Conservation (phyloP, 129 eudicot genomes). For the Flaveria brownii region DNA sequence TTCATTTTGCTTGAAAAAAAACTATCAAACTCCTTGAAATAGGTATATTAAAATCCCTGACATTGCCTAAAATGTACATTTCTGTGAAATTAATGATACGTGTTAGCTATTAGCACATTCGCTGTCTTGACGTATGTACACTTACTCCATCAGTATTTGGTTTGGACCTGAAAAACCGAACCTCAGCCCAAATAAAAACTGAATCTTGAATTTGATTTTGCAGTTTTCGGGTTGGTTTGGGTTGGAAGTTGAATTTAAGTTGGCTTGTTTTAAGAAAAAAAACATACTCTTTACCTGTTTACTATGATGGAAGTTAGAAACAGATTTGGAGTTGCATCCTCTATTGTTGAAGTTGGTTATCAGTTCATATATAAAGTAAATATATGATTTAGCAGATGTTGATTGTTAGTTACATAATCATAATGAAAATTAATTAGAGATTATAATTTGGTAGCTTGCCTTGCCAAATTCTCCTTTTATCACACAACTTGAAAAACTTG, state of each 20-base stretch:
- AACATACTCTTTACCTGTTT: not conserved
- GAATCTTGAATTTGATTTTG: not conserved
- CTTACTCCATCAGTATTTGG: not conserved
- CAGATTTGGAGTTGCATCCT: not conserved
- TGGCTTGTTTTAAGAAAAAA: not conserved
- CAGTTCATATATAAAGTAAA: slow-evolving; percentile 5
- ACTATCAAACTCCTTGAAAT: too few relatives aligned
- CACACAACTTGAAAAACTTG: slow-evolving; percentile 19
- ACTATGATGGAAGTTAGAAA: not conserved
- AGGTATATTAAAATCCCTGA: too few relatives aligned
- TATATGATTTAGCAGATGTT: not conserved
- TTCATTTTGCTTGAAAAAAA: too few relatives aligned
- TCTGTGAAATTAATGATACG: too few relatives aligned
- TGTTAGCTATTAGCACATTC: too few relatives aligned
- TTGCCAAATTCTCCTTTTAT: slow-evolving; percentile 1
- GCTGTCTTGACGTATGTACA: not conserved
- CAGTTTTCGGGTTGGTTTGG: not conserved
- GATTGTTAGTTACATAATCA: not conserved
- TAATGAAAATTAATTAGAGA: not conserved
- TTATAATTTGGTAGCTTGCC: slow-evolving; percentile 15
- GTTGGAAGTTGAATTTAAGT: not conserved
- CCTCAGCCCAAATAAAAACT: not conserved
- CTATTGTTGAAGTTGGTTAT: not conserved
- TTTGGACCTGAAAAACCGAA: not conserved
- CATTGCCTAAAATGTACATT: too few relatives aligned